Base-by-base conservation (phyloP, 1,284 basidiomycete genomes). In the Fistulinella cinereoalba region DNA sequence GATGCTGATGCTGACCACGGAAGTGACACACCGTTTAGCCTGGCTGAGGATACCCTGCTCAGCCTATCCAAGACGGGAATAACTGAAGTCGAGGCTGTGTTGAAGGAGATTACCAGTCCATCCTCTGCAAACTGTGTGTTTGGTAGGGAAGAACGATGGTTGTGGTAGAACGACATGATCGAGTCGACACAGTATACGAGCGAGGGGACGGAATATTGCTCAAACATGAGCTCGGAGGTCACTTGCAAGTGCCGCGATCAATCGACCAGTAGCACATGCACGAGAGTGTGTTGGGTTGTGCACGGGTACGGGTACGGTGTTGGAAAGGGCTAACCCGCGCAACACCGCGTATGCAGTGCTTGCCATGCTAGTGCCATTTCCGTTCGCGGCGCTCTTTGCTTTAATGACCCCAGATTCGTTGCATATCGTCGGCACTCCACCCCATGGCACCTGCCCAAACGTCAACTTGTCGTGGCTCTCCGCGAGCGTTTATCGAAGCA, bases 191-290 rank as follows among this genome's bases (percentile, higher is more conserved):
- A 92, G 66, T 92, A 99, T 13, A 88, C 77, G 37, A 98, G 76
- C 3, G 86, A 85, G 0, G 95, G 95, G 1, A 88, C 92, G 15
- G 79, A 79, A 65, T 99, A 99, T 39, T 86, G 81, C 71, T 99
- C 97, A 63, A 99, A 99, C 67, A 99, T 81, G 21, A 99, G 81
- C 64, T 99, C 97, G 1, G 94, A 95, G 22, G 94, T 97, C 50
- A 97, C 60, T 62, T 41, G 21, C 21, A 21, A 18, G 2, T 36
- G 29, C 2, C 15, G 29, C 16, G 29, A n/a, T n/a, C n/a, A n/a
- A n/a, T n/a, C n/a, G n/a, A n/a, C n/a, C n/a, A n/a, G n/a, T n/a
- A n/a, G n/a, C n/a, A n/a, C n/a, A n/a, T n/a, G n/a, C n/a, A n/a
- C n/a, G n/a, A n/a, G n/a, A n/a, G n/a, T n/a, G n/a, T n/a, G n/a